Base-by-base conservation (phyloP, 306 rosid species). In the Corylus heterophylla region DNA sequence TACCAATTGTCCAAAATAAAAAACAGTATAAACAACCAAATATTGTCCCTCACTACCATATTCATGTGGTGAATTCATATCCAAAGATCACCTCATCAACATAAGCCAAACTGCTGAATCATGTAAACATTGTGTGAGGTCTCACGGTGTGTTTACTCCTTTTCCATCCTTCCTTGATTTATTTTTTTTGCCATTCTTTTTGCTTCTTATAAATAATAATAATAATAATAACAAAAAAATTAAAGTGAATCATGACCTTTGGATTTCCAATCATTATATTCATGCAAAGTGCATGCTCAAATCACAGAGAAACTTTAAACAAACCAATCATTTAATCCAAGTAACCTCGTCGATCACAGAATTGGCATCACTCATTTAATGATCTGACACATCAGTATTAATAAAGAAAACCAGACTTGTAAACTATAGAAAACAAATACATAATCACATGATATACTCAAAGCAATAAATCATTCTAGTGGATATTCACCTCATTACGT, bases 401-500 rank as follows among this genome's bases (percentile, higher is more conserved):
- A 12, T 64, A 37, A 35, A 72, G 68, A 77, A 72, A 62, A 77
- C 27, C 69, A 9, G 54, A 47, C 59, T 12, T 0, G 7, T 42
- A 66, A 29, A 63, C 67, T 66, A 2, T 5, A 71, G 27, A 31
- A 70, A 18, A 78, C 37, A 27, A 25, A 18, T 45, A 25, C 70
- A 27, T 31, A 31, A 64, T 64, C 39, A 29, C 12, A 37, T 75
- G 74, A 74, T 76, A 61, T 76, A 75, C 72, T 63, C 72, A 78
- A 79, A 70, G 59, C 66, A 85, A 70, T 13, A 61, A 75, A 58
- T 35, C 67, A 72, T 59, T 76, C 51, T 42, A 52, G 69, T n/a
- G 55, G 66, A 82, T 63, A 86, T 47, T 84, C 88, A 93, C 99
- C 98, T 95, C 99, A 82, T 95, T 91, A 50, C 99, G 99, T 29